Evolutionary conservation across 306 rosid genomes (phyloP), one percentile per base, ranked within the genome.

Genomic region (Rubus parviflorus): DNA sequence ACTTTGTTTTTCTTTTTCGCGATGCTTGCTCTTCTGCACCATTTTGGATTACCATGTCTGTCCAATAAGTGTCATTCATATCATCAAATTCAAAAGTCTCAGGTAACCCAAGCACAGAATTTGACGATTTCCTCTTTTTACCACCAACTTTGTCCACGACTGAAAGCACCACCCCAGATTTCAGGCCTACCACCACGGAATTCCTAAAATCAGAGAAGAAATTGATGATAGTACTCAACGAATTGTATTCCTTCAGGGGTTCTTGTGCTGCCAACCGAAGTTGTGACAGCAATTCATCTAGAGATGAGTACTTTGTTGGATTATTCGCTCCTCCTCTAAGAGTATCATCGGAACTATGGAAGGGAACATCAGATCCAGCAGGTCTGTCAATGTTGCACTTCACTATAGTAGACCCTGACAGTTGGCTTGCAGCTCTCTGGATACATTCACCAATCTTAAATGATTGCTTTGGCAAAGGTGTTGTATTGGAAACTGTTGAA

Each of bases 1-100:
- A 42, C 65, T 88, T 91, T 60, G 79, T 81, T 81, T 86, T 94
- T 79, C 80, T 89, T 84, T 51, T 88, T 79, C 84, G 90, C 17
- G 86, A 37, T 46, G 87, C 81, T 81, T 87, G 90, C 82, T 84
- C 97, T 83, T 95, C 98, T 57, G 84, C 75, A 30, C 95, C 97
- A 86, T 90, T 95, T 77, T 90, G 90, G 70, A 95, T 85, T 72
- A 95, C 97, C 83, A 91, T 92, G 82, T 95, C 97, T 8, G 97
- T 95, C 98, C 98, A 90, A 61, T 95, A 95, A 45, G 96, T 89
- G 81, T 95, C 97, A 63, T 86, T 92, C 98, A 90, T 92, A 80
- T 92, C 98, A 77, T 94, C 97, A 79, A 94, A 94, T 82, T 94
- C 98, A 87, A 90, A 94, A 77, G 97, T 85, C 74, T 88, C 91